Conservation (phyloP, 306 rosid genomes). For the Sphenostylis stenocarpa region DNA sequence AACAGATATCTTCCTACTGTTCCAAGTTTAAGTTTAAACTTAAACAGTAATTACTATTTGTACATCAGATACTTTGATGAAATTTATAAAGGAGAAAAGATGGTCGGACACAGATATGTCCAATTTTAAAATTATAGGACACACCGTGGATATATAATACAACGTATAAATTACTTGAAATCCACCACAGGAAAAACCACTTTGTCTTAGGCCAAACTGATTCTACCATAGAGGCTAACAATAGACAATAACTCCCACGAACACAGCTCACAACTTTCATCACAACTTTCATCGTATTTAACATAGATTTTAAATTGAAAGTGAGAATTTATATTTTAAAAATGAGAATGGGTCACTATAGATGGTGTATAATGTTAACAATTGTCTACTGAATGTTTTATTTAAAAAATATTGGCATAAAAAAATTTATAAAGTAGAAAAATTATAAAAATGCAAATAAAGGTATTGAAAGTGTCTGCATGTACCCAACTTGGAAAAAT, state of each 20-base stretch:
- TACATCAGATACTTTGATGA: neutral
- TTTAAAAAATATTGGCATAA: neutral
- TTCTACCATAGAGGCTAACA: too few species aligned
- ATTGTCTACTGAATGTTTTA: neutral
- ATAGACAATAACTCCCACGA: too few species aligned
- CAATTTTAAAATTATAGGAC: neutral
- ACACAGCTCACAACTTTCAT: too few species aligned
- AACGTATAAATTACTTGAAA: neutral
- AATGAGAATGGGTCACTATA: neutral
- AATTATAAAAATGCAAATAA: neutral
- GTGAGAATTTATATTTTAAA: neutral
- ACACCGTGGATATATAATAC: neutral
- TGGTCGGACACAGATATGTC: neutral
- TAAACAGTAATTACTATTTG: neutral
- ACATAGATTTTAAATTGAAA: neutral
- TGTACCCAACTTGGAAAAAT: neutral
- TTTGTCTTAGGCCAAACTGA: too few species aligned
- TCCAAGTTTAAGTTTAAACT: slow-evolving; percentile 21
- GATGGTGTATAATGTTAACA: neutral
- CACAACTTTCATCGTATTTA: too few species aligned
- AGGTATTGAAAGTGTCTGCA: neutral
- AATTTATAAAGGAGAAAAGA: neutral
- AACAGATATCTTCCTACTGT: neutral
- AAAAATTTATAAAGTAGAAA: neutral
- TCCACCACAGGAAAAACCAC: too few species aligned